Percentiles rank a stretch among this genome's conserved stretches.
Conservation (phyloP, 257 asterid genomes). For the Voacanga thouarsii region DNA sequence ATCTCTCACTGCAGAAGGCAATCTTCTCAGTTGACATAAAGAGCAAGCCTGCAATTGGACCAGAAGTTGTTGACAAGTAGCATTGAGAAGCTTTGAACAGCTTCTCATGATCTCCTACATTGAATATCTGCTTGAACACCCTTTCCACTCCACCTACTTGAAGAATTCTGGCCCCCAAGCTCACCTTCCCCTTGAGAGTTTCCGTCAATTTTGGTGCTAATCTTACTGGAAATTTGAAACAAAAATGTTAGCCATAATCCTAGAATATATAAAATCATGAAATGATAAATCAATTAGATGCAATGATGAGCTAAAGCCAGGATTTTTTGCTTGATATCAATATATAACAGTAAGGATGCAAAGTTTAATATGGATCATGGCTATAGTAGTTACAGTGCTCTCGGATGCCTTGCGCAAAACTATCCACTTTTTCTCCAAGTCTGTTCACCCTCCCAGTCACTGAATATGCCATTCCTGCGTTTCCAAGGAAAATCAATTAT, state of each 20-base stretch:
- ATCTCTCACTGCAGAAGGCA: slow-evolving; percentile 11
- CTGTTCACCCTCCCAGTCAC: slow-evolving; percentile 35
- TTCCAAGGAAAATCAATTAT: slow-evolving; percentile 7
- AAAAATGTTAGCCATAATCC: too few relatives aligned
- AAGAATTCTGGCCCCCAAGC: slow-evolving; percentile 19
- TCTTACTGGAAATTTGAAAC: not conserved
- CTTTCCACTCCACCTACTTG: slow-evolving; percentile 23
- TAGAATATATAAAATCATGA: too few relatives aligned
- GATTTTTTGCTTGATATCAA: too few relatives aligned
- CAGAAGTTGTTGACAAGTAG: slow-evolving; percentile 11
- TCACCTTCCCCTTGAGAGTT: slow-evolving; percentile 13
- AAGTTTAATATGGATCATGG: too few relatives aligned
- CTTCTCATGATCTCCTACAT: not conserved
- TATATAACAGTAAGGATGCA: too few relatives aligned
- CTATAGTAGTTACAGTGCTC: slow-evolving; percentile 32
- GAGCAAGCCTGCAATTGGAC: slow-evolving; percentile 14
- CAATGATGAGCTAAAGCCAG: too few relatives aligned
- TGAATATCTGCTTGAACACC: slow-evolving; percentile 11
- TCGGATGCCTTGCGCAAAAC: slow-evolving; percentile 40
- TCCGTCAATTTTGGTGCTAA: slow-evolving; percentile 12
- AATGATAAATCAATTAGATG: too few relatives aligned
- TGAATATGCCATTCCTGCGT: slow-evolving; percentile 32
- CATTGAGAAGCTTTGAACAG: slow-evolving; percentile 9
- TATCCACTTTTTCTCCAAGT: slow-evolving; percentile 35
- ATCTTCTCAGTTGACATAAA: not conserved